Evolutionary conservation across 1,284 basidiomycete species (phyloP), one percentile per base, ranked within the genome.

Genomic region (Apiotrichum akiyoshidainum): DNA sequence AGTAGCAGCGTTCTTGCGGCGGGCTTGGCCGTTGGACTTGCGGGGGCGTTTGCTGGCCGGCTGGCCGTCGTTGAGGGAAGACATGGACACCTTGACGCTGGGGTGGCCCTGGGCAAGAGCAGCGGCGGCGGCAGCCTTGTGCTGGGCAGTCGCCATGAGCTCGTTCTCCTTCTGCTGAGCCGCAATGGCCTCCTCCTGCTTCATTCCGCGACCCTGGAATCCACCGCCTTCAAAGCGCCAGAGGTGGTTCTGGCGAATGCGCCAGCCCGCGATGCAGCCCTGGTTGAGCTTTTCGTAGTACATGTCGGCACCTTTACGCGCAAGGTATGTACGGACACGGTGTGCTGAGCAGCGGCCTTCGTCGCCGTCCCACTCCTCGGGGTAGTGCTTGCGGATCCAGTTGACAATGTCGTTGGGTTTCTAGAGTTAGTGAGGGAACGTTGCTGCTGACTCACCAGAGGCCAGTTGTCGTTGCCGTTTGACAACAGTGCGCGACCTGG

Each of bases 391-490:
- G 45, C 72, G 64, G 51, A 76, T 76, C 72, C 72, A 76, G 61
- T 69, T 72, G 67, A 75, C 73, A 54, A 76, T 76, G 55, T 76
- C 74, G 61, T 76, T 75, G 55, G 74, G 74, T 75, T 76, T 76
- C 74, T 76, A 64, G 26, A 34, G 21, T 16, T 14, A 26, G 13
- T 3, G 13, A 7, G 14, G 42, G 37, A 9, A 41, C 10, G 12
- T 16, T 11, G 26, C 4, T 31, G 26, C 26, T 31, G 26, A 50
- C 71, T 66, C 57, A 76, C 74, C 63, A 76, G 55, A 56, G 74
- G 74, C 74, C 74, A 76, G 63, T 76, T 76, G 61, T 76, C 74
- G 58, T 76, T 76, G 17, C 74, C 74, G 45, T 75, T 70, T 8
- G 72, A 68, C 10, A 76, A 63, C 21, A 76, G 62, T 46, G 74